Evolutionary conservation across 2,329 filamentous ascomycete genomes (phyloP).

Genomic region (Paecilomyces fulvus): DNA sequence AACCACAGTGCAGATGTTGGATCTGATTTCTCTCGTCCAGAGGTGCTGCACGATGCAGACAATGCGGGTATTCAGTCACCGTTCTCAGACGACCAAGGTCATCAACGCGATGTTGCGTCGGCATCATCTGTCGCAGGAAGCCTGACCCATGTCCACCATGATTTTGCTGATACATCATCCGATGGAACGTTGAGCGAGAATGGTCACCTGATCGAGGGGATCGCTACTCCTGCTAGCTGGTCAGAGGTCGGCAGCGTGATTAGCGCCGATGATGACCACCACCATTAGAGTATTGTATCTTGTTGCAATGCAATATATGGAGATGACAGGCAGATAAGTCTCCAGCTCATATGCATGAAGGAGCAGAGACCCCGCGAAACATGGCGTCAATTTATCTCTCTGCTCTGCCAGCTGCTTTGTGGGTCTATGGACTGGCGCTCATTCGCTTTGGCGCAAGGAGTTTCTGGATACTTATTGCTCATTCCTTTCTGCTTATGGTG

Average conservation of each 20-base stretch:
- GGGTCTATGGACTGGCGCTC: neutral
- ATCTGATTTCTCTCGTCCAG: slow-evolving; percentile 22
- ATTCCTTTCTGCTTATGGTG: neutral
- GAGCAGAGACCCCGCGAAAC: neutral
- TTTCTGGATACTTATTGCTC: neutral
- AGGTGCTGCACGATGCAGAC: slow-evolving; percentile 9
- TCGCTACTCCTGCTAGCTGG: slow-evolving; percentile 34
- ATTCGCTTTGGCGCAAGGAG: neutral
- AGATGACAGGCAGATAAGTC: neutral
- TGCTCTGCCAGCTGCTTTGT: neutral
- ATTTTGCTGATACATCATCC: slow-evolving; percentile 22
- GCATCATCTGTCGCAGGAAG: slow-evolving; percentile 29
- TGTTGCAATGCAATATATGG: neutral
- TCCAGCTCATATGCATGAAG: neutral
- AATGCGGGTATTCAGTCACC: slow-evolving; percentile 12
- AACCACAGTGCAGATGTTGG: slow-evolving; percentile 24
- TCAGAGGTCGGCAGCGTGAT: slow-evolving; percentile 38
- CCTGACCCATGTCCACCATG: slow-evolving; percentile 28
- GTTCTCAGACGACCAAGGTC: slow-evolving; percentile 13
- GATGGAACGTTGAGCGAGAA: slow-evolving; percentile 34
- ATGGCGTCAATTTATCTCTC: neutral
- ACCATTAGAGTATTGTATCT: slow-evolving; percentile 7
- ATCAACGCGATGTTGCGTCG: slow-evolving; percentile 18
- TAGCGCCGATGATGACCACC: slow-evolving; percentile 29
- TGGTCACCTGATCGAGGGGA: slow-evolving; percentile 21